These are phyloP conservation scores for Cnidoscolus chayamansa DNA, from an alignment of 441 rosid genomes.

Conservation along the genomic window DNA sequence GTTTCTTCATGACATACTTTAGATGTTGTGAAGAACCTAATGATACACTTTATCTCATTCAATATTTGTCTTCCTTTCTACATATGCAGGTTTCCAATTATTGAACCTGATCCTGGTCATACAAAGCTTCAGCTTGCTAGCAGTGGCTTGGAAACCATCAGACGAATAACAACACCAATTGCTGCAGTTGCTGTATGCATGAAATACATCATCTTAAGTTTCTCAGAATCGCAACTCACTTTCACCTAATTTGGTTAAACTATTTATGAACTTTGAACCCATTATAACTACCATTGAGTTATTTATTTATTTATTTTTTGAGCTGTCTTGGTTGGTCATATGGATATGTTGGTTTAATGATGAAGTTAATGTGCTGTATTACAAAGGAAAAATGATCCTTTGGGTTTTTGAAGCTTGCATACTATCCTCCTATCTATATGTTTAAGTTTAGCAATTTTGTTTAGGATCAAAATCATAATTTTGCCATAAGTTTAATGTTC, in stretches of 20 bases:
- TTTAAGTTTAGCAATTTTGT: not conserved
- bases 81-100: slow-evolving; percentile 71
- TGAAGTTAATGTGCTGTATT: not conserved
- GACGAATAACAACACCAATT: slow-evolving; percentile 78
- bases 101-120: slow-evolving; percentile 96
- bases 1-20: not conserved
- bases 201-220: slow-evolving; percentile 23
- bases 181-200: slow-evolving; percentile 93
- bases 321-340: not conserved
- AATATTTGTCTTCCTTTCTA: slow-evolving; percentile 22
- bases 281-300: not conserved
- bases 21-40: slow-evolving; percentile 8
- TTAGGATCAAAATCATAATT: not conserved
- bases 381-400: not conserved
- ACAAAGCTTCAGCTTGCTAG: slow-evolving; percentile 91
- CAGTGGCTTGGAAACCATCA: slow-evolving; percentile 85
- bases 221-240: slow-evolving; percentile 27
- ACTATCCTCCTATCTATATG: not conserved
- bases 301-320: not conserved
- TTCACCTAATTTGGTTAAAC: slow-evolving; percentile 14
- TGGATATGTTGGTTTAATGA: not conserved
- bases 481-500: not conserved
- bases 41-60: slow-evolving; percentile 14
- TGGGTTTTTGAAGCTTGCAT: not conserved
- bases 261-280: not conserved